These are phyloP conservation scores for Exophiala dermatitidis DNA, from an alignment of 2,329 filamentous ascomycete genomes.

Conservation along the genomic window DNA sequence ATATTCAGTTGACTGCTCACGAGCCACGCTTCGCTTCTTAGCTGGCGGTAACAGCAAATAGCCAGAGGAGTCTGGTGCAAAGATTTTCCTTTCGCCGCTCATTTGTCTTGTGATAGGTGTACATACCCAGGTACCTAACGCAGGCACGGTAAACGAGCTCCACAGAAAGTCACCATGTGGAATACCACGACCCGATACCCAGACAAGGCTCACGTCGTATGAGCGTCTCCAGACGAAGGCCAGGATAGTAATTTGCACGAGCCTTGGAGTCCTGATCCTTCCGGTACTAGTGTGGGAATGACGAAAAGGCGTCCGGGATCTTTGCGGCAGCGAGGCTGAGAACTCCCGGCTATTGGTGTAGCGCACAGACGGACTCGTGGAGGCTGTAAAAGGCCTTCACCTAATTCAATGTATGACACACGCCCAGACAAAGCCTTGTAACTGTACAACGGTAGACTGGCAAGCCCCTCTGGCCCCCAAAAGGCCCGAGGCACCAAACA, in stretches of 20 bases:
- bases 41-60: too few relatives aligned
- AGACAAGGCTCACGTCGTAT: background rate
- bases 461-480: too few relatives aligned
- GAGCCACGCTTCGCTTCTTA: background rate
- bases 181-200: background rate
- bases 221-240: background rate
- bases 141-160: background rate
- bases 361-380: background rate
- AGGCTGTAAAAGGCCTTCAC: too few relatives aligned
- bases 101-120: too few relatives aligned
- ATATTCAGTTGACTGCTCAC: background rate
- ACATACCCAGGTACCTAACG: too few relatives aligned
- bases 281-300: background rate
- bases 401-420: background rate
- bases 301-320: background rate
- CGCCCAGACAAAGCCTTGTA: background rate
- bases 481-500: background rate
- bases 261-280: background rate
- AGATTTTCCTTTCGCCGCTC: too few relatives aligned
- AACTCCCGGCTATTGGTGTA: background rate
- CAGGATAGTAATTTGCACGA: background rate
- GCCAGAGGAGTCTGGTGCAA: too few relatives aligned
- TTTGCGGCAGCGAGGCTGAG: background rate
- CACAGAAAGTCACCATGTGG: background rate
- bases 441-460: too few relatives aligned